Percentiles rank a stretch among this genome's conserved stretches.
These are phyloP conservation scores for Scedosporium aurantiacum DNA, from an alignment of 2,329 filamentous ascomycete genomes.

Conservation along the genomic window DNA sequence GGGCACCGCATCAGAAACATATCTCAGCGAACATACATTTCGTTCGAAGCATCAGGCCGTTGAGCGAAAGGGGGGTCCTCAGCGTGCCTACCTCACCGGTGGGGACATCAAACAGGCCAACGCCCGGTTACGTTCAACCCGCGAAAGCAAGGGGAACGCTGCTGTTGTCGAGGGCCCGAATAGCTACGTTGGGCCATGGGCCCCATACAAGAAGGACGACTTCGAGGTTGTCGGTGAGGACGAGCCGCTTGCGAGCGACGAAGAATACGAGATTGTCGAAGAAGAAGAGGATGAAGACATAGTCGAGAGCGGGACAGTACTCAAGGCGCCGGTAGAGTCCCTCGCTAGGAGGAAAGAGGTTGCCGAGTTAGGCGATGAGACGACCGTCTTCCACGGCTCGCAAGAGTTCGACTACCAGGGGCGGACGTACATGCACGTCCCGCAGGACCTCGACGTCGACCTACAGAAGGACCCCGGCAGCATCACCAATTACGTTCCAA, in stretches of 20 bases:
- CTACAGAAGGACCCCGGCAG: constrained; percentile 71
- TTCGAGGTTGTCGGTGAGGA: constrained; percentile 65
- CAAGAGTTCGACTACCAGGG: constrained; percentile 87
- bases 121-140: constrained; percentile 55
- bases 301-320: constrained; percentile 51
- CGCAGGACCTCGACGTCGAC: constrained; percentile 79
- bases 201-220: constrained; percentile 62
- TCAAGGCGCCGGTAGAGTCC: constrained; percentile 44
- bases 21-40: constrained; percentile 84
- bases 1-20: constrained; percentile 77
- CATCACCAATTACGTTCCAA: constrained; percentile 83
- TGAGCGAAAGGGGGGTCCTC: constrained; percentile 51
- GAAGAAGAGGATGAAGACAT: constrained; percentile 57
- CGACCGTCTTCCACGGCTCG: constrained; percentile 74
- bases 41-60: constrained; percentile 76
- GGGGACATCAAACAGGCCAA: constrained; percentile 58
- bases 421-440: constrained; percentile 94
- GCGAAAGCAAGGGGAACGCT: constrained; percentile 77
- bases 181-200: constrained; percentile 93
- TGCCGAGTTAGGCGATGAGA: constrained; percentile 59
- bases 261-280: constrained; percentile 68
- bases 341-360: constrained; percentile 45
- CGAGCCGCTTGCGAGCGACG: constrained; percentile 59
- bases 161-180: constrained; percentile 75
- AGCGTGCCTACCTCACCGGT: constrained; percentile 43